These are phyloP conservation scores for Penicillium aurantiogriseum DNA, from an alignment of 2,329 filamentous ascomycete species.

Conservation along the genomic window DNA sequence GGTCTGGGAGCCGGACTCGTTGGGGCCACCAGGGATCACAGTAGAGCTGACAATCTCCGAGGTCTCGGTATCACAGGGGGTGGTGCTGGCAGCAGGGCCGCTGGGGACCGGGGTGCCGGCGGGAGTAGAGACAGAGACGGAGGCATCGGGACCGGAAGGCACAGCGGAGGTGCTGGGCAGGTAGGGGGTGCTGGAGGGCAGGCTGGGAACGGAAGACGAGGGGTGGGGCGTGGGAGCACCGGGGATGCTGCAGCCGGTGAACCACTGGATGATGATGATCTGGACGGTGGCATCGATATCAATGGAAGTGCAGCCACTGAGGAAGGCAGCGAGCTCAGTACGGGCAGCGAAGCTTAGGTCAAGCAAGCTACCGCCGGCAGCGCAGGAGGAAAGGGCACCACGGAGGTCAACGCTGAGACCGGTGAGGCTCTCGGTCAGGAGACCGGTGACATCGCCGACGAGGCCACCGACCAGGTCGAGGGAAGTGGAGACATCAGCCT, in stretches of 20 bases:
- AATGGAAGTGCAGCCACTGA: conserved; percentile 30
- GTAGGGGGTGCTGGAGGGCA: conserved; percentile 15
- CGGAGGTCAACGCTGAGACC: conserved; percentile 33
- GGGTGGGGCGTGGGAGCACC: conserved; percentile 18
- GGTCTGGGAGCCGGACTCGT: no score
- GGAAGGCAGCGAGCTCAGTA: conserved; percentile 38
- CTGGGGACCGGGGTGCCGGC: background rate
- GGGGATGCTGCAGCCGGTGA: conserved; percentile 33
- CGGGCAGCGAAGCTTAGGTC: conserved; percentile 33
- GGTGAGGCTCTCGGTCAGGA: conserved; percentile 30
- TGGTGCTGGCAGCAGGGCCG: conserved; percentile 7
- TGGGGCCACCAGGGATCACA: no score
- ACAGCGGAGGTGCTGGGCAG: conserved; percentile 10
- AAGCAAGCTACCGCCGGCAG: conserved; percentile 34
- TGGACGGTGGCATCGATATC: conserved; percentile 44
- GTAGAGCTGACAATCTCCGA: no score
- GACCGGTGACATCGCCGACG: conserved; percentile 29
- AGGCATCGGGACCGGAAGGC: conserved; percentile 9
- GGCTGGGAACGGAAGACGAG: conserved; percentile 20
- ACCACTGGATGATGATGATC: conserved; percentile 48
- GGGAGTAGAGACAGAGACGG: background rate
- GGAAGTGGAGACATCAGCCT: conserved; percentile 29
- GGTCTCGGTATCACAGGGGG: no score
- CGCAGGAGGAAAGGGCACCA: conserved; percentile 32
- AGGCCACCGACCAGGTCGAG: conserved; percentile 30